These are phyloP conservation scores for Atkinsonella texensis DNA, from an alignment of 2,329 filamentous ascomycete genomes.

Conservation along the genomic window DNA sequence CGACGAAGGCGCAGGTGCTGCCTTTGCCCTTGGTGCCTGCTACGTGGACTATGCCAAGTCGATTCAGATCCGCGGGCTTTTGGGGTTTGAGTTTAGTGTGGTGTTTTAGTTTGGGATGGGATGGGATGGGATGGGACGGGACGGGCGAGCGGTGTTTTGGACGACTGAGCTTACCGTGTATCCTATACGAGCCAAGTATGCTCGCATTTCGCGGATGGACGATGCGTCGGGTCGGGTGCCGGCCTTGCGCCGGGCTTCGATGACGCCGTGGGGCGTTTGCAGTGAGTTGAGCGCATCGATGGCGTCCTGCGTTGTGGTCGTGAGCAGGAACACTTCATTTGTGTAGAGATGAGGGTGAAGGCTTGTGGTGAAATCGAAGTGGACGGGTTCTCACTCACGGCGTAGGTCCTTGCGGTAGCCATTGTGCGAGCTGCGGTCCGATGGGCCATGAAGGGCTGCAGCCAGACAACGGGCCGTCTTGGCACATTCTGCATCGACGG, in stretches of 20 bases:
- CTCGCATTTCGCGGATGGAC: slow-evolving; percentile 65
- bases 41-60: slow-evolving; percentile 57
- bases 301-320: slow-evolving; percentile 51
- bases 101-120: no score
- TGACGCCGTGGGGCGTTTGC: slow-evolving; percentile 73
- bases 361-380: background rate
- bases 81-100: background rate
- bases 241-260: slow-evolving; percentile 67
- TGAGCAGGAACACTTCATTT: background rate
- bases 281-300: slow-evolving; percentile 78
- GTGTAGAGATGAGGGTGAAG: background rate
- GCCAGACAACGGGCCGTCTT: slow-evolving; percentile 14
- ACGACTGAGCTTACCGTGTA: slow-evolving; percentile 41
- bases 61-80: slow-evolving; percentile 36
- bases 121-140: background rate
- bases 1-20: slow-evolving; percentile 56
- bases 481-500: slow-evolving; percentile 22
- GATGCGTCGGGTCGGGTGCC: slow-evolving; percentile 58
- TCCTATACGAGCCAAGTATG: slow-evolving; percentile 66
- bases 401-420: slow-evolving; percentile 22
- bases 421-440: slow-evolving; percentile 14
- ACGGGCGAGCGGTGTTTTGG: background rate
- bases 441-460: slow-evolving; percentile 10
- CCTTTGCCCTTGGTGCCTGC: slow-evolving; percentile 71
- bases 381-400: slow-evolving; percentile 14